Evolutionary conservation across 257 asterid genomes (phyloP).

Genomic region (Gentiana straminea): DNA sequence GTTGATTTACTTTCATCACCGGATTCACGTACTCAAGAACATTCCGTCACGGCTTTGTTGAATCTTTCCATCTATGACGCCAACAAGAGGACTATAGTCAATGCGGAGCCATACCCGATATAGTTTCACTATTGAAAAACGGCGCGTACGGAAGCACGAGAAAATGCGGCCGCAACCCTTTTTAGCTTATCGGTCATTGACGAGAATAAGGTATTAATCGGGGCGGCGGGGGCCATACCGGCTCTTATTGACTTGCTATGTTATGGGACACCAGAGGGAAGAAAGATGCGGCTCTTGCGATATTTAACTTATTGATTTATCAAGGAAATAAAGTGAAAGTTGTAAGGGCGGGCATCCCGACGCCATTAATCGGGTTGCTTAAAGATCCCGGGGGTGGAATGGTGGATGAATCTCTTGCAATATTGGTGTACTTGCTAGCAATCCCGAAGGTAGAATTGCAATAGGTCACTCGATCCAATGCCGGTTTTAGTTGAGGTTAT

Average conservation of each 20-base stretch:
- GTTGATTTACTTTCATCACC: constrained; percentile 70
- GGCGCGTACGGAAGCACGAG: constrained; percentile 87
- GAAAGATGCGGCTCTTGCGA: constrained; percentile 94
- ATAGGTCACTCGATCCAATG: constrained; percentile 65
- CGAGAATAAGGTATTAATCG: constrained; percentile 86
- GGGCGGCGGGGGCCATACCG: constrained; percentile 90
- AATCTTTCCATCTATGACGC: constrained; percentile 85
- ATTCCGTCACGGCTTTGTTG: constrained; percentile 86
- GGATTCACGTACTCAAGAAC: constrained; percentile 78
- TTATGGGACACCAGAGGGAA: constrained; percentile 83
- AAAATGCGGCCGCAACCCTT: constrained; percentile 93
- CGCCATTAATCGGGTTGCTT: constrained; percentile 56
- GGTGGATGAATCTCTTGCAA: constrained; percentile 90
- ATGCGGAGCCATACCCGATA: constrained; percentile 86
- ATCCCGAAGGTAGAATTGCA: constrained; percentile 72
- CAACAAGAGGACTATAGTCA: constrained; percentile 76
- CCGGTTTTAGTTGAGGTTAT: constrained; percentile 60
- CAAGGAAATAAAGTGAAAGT: constrained; percentile 92
- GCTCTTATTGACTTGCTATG: constrained; percentile 77
- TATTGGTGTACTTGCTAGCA: constrained; percentile 87
- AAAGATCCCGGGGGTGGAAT: constrained; percentile 89
- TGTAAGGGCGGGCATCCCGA: constrained; percentile 71
- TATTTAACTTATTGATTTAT: constrained; percentile 78
- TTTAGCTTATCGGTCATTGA: constrained; percentile 79
- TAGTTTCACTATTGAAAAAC: constrained; percentile 60